Base-by-base conservation (phyloP, 805 yeast genomes). In the Nematodospora valgi region DNA sequence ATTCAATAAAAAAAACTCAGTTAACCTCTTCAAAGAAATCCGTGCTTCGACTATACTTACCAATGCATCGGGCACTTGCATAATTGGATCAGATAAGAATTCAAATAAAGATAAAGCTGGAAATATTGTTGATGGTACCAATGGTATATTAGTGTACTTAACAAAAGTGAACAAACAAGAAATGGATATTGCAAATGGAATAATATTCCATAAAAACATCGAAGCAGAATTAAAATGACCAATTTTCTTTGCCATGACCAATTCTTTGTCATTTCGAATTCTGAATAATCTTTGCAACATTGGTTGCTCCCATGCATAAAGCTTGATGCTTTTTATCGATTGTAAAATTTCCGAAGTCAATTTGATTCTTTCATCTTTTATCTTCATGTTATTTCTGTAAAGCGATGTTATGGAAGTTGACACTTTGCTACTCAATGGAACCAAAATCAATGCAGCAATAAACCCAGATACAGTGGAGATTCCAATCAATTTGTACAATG, bases 351-450 rank as follows among this genome's bases (percentile, higher is more conserved):
- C 70, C 14, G 58, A 55, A 32, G 59, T 62, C 34, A 63, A 46
- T 11, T 57, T 50, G 3, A 62, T 57, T 44, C 70, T 48, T 18
- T 52, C 50, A 37, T 64, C 70, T 44, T 55, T 62, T 33, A 49
- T 47, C 34, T 54, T 48, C 64, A 62, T 53, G 30, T 46, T 49
- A 4, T 64, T 25, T 37, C 71, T 72, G 42, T 68, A 73, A 26
- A 71, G 58, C 2, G 51, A 49, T 46, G 76, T 70, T 34, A 77
- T 48, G 23, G 59, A 58, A 43, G 59, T 64, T 12, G 78, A 70
- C 3, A 78, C 43, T 1, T 56, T 43, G 23, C 56, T 44, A 9
- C 56, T 52, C 26, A 52, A 34, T 5, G 70, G 69, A 24, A 61
- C 56, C 38, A 62, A 43, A 10, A 64, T 33, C 11, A 46, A 36